These are phyloP conservation scores for Sporothrix luriei DNA, from an alignment of 2,329 filamentous ascomycete genomes.

Conservation along the genomic window DNA sequence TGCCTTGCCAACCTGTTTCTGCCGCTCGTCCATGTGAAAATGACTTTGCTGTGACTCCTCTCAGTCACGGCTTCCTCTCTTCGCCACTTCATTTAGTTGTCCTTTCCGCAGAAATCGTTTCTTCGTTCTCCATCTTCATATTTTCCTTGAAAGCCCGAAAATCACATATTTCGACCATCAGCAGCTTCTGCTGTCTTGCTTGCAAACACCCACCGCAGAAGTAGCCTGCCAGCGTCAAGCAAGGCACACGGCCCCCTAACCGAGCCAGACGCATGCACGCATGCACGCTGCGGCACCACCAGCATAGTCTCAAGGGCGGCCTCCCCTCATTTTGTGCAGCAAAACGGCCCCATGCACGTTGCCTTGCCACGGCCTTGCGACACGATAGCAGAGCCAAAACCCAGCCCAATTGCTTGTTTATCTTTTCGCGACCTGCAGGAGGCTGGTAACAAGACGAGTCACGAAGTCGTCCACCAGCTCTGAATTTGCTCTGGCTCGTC, in stretches of 20 bases:
- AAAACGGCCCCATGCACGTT: slow-evolving; percentile 17
- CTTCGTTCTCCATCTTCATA: background rate
- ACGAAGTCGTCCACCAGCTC: background rate
- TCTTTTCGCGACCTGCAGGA: slow-evolving; percentile 24
- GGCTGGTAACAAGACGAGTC: slow-evolving; percentile 19
- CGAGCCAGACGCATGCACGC: background rate
- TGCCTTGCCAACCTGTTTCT: slow-evolving; percentile 12
- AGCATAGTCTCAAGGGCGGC: slow-evolving; percentile 19
- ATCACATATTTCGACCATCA: background rate
- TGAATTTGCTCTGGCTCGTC: background rate
- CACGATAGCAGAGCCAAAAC: slow-evolving; percentile 22
- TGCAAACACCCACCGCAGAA: background rate
- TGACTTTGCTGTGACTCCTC: slow-evolving; percentile 1
- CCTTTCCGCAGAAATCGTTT: background rate
- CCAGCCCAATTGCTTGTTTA: slow-evolving; percentile 24
- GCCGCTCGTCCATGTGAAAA: slow-evolving; percentile 21
- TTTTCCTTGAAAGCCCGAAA: background rate
- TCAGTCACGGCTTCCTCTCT: slow-evolving; percentile 12
- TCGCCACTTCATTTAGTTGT: background rate
- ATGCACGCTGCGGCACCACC: slow-evolving; percentile 11
- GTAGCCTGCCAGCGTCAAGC: background rate
- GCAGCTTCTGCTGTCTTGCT: background rate
- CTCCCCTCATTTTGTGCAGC: slow-evolving; percentile 26
- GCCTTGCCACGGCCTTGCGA: slow-evolving; percentile 21
- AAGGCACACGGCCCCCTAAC: slow-evolving; percentile 18